Conservation (phyloP, 2,329 filamentous ascomycete genomes). For the Colletotrichum godetiae region DNA sequence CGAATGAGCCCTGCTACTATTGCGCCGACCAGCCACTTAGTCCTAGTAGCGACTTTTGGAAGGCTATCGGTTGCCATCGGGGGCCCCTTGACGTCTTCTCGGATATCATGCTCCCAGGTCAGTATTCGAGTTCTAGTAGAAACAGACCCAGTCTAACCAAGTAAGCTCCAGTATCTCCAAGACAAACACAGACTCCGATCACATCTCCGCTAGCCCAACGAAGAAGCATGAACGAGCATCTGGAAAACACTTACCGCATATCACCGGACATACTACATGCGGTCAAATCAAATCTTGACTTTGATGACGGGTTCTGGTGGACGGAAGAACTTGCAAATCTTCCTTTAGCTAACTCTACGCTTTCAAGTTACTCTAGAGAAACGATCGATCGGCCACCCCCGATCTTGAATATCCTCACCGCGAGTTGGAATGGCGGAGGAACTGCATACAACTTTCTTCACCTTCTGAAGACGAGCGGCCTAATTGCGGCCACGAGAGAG, state of each 20-base stretch:
- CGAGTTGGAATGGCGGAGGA: conserved; percentile 62
- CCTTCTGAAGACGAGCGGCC: conserved; percentile 62
- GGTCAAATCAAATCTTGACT: conserved; percentile 60
- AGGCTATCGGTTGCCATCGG: conserved; percentile 62
- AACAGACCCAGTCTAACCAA: not conserved
- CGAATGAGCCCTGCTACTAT: conserved; percentile 59
- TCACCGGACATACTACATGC: conserved; percentile 52
- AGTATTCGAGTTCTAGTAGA: conserved; percentile 21
- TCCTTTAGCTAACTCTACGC: conserved; percentile 50
- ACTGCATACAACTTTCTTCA: conserved; percentile 64
- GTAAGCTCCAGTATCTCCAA: conserved; percentile 58
- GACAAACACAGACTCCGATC: conserved; percentile 61
- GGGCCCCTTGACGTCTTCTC: conserved; percentile 59
- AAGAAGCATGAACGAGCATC: conserved; percentile 63
- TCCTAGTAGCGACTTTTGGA: conserved; percentile 59
- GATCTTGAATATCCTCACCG: conserved; percentile 60
- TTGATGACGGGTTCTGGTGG: conserved; percentile 69
- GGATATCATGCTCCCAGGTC: conserved; percentile 63
- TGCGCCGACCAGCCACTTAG: conserved; percentile 54
- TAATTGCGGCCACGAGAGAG: conserved; percentile 59
- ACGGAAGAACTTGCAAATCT: conserved; percentile 59
- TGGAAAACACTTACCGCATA: conserved; percentile 58
- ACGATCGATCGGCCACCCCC: conserved; percentile 57
- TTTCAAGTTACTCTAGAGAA: conserved; percentile 52
- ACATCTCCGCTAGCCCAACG: conserved; percentile 62